Evolutionary conservation across 495 filamentous ascomycete genomes (phyloP).

Genomic region (Astrothelium macrocarpum): DNA sequence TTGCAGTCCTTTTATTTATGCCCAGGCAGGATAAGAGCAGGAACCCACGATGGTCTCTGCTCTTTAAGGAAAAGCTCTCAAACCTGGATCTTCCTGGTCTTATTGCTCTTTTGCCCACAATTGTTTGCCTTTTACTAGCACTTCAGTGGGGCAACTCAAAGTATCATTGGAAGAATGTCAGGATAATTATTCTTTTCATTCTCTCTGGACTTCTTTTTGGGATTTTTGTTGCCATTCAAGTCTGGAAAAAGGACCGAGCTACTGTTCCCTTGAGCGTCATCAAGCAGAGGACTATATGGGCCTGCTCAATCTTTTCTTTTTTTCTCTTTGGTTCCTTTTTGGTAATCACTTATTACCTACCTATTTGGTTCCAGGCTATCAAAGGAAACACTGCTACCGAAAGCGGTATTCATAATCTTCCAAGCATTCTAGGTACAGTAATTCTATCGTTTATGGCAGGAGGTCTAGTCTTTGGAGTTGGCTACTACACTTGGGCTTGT

Average conservation of each 20-base stretch:
- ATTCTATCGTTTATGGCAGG: constrained; percentile 56
- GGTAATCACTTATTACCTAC: constrained; percentile 44
- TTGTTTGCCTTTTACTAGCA: constrained; percentile 66
- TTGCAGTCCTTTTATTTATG: constrained; percentile 45
- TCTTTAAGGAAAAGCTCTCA: constrained; percentile 28
- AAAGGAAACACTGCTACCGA: constrained; percentile 56
- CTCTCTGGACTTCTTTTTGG: constrained; percentile 56
- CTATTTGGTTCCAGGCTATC: constrained; percentile 87
- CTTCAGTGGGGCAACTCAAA: constrained; percentile 76
- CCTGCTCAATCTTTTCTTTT: constrained; percentile 25
- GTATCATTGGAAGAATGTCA: constrained; percentile 56
- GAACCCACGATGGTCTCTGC: constrained; percentile 5
- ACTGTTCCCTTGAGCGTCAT: constrained; percentile 68
- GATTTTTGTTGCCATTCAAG: constrained; percentile 55
- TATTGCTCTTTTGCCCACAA: constrained; percentile 56
- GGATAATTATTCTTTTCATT: constrained; percentile 63
- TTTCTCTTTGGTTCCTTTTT: constrained; percentile 39
- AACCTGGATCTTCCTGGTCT: constrained; percentile 63
- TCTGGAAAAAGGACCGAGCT: constrained; percentile 58
- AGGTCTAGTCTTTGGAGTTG: constrained; percentile 48
- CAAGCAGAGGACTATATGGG: constrained; percentile 59
- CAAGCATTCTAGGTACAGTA: constrained; percentile 54
- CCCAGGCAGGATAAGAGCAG: constrained; percentile 16
- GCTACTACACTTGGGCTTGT: constrained; percentile 61
- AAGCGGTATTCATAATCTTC: constrained; percentile 71